Base-by-base conservation (phyloP, 495 filamentous ascomycete species). In the Collariella sp. region DNA sequence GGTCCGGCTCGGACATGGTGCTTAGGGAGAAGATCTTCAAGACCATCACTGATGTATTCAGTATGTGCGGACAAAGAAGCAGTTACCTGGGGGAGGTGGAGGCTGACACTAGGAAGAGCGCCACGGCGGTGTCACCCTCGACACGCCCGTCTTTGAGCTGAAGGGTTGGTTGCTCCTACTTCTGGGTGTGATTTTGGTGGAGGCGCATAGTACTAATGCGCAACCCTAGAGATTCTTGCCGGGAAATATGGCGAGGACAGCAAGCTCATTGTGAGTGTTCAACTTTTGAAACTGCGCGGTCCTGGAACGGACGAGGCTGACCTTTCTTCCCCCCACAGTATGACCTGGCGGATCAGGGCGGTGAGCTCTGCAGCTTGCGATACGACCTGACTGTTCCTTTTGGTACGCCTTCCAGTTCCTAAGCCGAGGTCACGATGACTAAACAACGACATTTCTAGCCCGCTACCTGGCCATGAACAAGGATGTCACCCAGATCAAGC, bases 321-420 rank as follows among this genome's bases (percentile, higher is more conserved):
- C 45, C 19, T 12, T 26, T 22, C 10, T 20, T 5, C 31, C 13
- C n/a, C 0, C 11, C 9, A 39, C 24, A 60, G 57, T 94, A 95
- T 72, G 85, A 95, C 66, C 81, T 95, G 52, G 79, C 83, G 50
- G 89, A 95, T 62, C 90, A 95, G 64, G 89, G 90, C 52, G 89
- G 89, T 51, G 90, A 95, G 70, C 77, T 91, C 63, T 91, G 88
- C 76, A 58, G 67, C 50, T 75, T 95, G 54, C 83, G 91, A 57
- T 96, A 95, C 67, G 91, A 96, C 67, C 71, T 96, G 57, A 95
- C 91, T 1, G 89, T 95, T 10, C 90, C 90, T n/a, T 94, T 95
- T 58, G 57, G 56, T 63, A 56, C 13, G 58, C 41, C 16, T 26
- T 18, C 12, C 33, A 19, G 36, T 50, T 18, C 39, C 11, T 29